Conservation (phyloP, 1,284 basidiomycete species). For the Gomphus bonarii region DNA sequence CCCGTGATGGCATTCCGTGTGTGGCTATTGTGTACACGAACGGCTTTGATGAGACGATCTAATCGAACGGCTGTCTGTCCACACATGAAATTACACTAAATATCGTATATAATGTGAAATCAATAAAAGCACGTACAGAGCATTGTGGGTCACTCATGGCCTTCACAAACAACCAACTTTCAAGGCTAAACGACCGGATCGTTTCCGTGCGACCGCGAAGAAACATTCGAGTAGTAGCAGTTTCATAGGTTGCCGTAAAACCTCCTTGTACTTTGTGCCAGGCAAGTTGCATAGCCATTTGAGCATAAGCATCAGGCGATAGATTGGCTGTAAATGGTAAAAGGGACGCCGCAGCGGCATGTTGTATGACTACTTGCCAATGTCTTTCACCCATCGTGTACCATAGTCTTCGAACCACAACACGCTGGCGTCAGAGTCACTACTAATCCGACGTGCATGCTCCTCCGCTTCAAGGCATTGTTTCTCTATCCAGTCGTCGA, state of each 20-base stretch:
- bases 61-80: conserved; percentile 36
- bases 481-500: conserved; percentile 48
- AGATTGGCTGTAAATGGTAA: conserved; percentile 42
- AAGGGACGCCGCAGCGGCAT: conserved; percentile 1
- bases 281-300: conserved; percentile 90
- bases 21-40: conserved; percentile 63
- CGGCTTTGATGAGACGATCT: conserved; percentile 54
- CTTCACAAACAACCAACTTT: conserved; percentile 74
- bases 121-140: conserved; percentile 29
- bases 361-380: conserved; percentile 38
- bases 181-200: conserved; percentile 69
- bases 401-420: conserved; percentile 86
- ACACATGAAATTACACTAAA: background rate
- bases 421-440: conserved; percentile 78
- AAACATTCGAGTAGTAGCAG: conserved; percentile 87
- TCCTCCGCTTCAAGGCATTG: conserved; percentile 54
- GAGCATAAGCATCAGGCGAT: conserved; percentile 85
- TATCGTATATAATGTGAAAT: background rate
- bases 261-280: conserved; percentile 74
- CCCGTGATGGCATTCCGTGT: conserved; percentile 79
- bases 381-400: conserved; percentile 81
- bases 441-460: conserved; percentile 52
- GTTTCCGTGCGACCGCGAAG: conserved; percentile 90
- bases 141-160: conserved; percentile 53
- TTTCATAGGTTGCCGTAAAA: conserved; percentile 92